Evolutionary conservation across 148 eudicot genomes (phyloP), one percentile per base, ranked within the genome.

Genomic region (Dianthus caryophyllus): DNA sequence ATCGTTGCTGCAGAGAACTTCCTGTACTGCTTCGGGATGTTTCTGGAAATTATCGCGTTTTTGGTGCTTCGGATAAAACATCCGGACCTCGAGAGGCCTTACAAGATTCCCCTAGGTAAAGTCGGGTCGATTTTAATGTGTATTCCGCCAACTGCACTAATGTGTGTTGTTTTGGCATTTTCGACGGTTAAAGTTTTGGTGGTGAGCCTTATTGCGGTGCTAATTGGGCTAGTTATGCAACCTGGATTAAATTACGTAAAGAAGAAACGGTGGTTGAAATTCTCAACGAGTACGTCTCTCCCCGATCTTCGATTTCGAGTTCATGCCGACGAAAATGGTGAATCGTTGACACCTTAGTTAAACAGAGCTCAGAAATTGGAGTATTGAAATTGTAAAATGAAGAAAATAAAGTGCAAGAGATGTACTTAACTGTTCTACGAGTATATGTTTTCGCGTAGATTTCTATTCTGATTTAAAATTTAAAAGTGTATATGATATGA

Each of bases 21-120:
- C 74, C 54, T 85, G 68, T 85, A 85, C 31, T 83, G 89, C 75
- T 83, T 85, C 46, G 87, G 89, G 9, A 85, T 83, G 89, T 76
- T 85, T 51, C 60, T 85, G 54, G 89, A 85, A 46, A 80, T 85
- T 44, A 61, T 85, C 8, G 89, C 80, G 44, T 85, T 75, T 59
- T 64, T 74, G 65, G 59, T 54, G 38, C 38, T 76, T 36, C 60
- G 73, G 65, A 75, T 81, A 26, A 81, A 75, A 36, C 77, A 81
- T 50, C 84, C 84, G 14, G 65, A 54, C 44, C 33, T 44, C 0
- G 56, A 78, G 27, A 77, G 89, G 47, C 89, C 89, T 26, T 85
- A 78, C 57, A 85, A 80, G 77, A 79, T 85, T 31, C 89, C 89
- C 2, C 30, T 78, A 8, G 89, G 89, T 51, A 83, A 79, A 0